phyloP scores from a whole-genome alignment of 2,329 filamentous ascomycete species.

The Sclerotinia trifoliorum region DNA sequence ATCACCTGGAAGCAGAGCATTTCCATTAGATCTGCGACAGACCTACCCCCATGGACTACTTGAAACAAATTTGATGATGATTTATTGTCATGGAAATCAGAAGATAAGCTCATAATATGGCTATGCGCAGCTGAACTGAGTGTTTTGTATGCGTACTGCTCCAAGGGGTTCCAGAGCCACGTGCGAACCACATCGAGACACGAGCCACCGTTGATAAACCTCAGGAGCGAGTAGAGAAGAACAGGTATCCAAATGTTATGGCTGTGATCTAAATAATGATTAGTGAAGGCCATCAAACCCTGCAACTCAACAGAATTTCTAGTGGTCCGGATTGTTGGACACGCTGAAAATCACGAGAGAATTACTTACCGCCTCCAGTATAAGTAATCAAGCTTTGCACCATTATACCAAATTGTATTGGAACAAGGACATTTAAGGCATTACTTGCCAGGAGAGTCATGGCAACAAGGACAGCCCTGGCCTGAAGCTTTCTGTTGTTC shows the following conservation, averaged over 20 bases:
- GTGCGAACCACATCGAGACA: conserved; percentile 51
- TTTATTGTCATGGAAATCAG: conserved; percentile 68
- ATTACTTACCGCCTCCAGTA: conserved; percentile 27
- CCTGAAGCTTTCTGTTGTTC: conserved; percentile 62
- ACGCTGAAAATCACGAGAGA: background rate
- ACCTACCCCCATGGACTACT: conserved; percentile 61
- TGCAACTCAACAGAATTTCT: background rate
- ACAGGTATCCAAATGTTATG: conserved; percentile 54
- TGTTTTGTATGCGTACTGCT: conserved; percentile 56
- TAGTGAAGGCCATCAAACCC: background rate
- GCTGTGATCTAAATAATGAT: conserved; percentile 34
- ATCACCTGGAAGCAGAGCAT: conserved; percentile 57
- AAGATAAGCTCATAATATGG: conserved; percentile 67
- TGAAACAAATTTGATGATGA: conserved; percentile 63
- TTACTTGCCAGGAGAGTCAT: conserved; percentile 69
- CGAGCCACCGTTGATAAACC: conserved; percentile 51
- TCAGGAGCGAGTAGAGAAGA: conserved; percentile 49
- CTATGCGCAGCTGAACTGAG: conserved; percentile 62
- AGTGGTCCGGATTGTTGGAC: background rate
- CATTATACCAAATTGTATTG: conserved; percentile 78
- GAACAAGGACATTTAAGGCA: conserved; percentile 71
- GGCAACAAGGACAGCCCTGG: conserved; percentile 64
- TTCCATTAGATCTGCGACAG: conserved; percentile 59
- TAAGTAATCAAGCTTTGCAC: conserved; percentile 64
- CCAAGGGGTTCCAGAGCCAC: conserved; percentile 54